Evolutionary conservation across 768 basidiomycete species (phyloP), one percentile per base, ranked within the genome.

Genomic region (Mrakia hoshinonis): DNA sequence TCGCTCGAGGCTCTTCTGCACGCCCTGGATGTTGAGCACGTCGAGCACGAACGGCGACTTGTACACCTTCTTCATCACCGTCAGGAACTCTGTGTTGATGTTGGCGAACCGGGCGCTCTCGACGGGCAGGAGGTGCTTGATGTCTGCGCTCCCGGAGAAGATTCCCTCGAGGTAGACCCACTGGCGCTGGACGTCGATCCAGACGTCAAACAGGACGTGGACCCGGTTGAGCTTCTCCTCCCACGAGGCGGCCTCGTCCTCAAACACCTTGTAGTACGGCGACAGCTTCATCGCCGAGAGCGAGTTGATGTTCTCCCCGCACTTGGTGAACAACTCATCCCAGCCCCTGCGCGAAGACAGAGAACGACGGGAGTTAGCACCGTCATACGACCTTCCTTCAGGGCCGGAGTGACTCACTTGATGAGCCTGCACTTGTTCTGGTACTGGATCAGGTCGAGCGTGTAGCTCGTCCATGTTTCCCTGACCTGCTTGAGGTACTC

Each of bases 161-260:
- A 99, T 99, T 52, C 96, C 96, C 80, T 99, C 96, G 66, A 99
- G 85, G 78, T 99, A 99, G 0, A 99, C 96, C 96, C 96, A 99
- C 82, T 99, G 96, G 9, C 96, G 87, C 76, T 99, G 96, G 20
- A 99, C 96, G 76, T 99, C 96, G 75, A 99, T 96, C 96, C 96
- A 99, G 47, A 98, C 89, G 80, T 99, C 95, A 77, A 99, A 98
- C 12, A 99, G 84, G 39, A 96, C 93, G 76, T 98, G 95, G 47
- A 98, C 89, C 48, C 93, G 86, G 79, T 97, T 98, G 22, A 97
- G 84, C 80, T 93, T 95, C 79, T 95, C 93, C 79, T 96, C 94
- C 93, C 94, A 96, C 26, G 91, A 87, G 55, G 89, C 85, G 29
- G 93, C 91, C 80, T 70, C 82, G 60, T 82, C 81, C 72, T 82